Evolutionary conservation across 495 filamentous ascomycete species (phyloP).

Genomic region (Penicillium lividum): DNA sequence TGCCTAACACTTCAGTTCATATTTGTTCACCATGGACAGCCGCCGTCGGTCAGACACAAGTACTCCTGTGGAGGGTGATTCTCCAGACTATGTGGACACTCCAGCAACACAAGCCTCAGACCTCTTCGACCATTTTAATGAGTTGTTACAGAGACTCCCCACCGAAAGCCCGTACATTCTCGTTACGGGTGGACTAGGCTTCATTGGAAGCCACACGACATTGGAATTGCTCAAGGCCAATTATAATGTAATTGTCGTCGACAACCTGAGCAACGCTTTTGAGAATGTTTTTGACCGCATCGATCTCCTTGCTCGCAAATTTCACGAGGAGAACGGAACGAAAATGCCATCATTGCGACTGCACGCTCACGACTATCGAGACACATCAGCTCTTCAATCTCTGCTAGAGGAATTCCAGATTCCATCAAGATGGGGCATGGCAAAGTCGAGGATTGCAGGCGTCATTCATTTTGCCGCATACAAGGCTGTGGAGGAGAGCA

Average conservation of each 20-base stretch:
- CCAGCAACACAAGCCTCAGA: slow-evolving; percentile 44
- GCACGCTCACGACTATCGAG: slow-evolving; percentile 59
- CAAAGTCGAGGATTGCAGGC: slow-evolving; percentile 56
- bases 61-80: slow-evolving; percentile 37
- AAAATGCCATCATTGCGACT: slow-evolving; percentile 54
- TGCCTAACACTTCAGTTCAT: neutral
- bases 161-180: slow-evolving; percentile 48
- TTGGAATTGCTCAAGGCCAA: slow-evolving; percentile 62
- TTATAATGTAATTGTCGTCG: slow-evolving; percentile 65
- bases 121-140: slow-evolving; percentile 42
- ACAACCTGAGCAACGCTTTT: slow-evolving; percentile 64
- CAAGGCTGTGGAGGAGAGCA: slow-evolving; percentile 57
- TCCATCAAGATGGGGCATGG: slow-evolving; percentile 35
- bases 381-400: slow-evolving; percentile 41
- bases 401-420: slow-evolving; percentile 43
- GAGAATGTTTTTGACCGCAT: slow-evolving; percentile 55
- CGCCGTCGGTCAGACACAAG: slow-evolving; percentile 35
- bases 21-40: slow-evolving; percentile 32
- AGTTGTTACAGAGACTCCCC: slow-evolving; percentile 38
- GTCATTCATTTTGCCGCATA: slow-evolving; percentile 68
- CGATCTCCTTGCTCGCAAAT: slow-evolving; percentile 46
- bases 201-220: slow-evolving; percentile 66
- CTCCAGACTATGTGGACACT: slow-evolving; percentile 38
- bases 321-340: slow-evolving; percentile 47
- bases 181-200: slow-evolving; percentile 66